Conservation (phyloP, 2,329 filamentous ascomycete genomes). For the Colletotrichum trifolii region DNA sequence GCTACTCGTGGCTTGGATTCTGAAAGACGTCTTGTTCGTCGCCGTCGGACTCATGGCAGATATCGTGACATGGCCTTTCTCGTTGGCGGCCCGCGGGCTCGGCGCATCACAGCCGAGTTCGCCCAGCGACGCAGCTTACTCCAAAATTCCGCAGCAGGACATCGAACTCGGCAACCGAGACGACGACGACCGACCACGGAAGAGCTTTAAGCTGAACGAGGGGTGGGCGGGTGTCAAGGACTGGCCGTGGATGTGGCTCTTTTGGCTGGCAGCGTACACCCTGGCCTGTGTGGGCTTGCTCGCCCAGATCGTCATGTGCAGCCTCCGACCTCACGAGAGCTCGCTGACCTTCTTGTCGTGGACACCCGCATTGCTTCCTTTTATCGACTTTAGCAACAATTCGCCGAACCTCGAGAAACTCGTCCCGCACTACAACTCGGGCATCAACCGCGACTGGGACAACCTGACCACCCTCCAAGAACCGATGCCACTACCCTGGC, state of each 20-base stretch:
- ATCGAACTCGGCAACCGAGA: slow-evolving; percentile 34
- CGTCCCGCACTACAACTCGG: slow-evolving; percentile 37
- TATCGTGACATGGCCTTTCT: slow-evolving; percentile 41
- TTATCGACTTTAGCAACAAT: slow-evolving; percentile 46
- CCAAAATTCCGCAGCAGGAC: slow-evolving; percentile 41
- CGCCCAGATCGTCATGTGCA: slow-evolving; percentile 37
- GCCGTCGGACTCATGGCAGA: slow-evolving; percentile 40
- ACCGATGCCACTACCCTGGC: slow-evolving; percentile 40
- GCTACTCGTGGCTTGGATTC: slow-evolving; percentile 39
- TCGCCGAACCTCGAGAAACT: slow-evolving; percentile 42
- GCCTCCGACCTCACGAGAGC: slow-evolving; percentile 43
- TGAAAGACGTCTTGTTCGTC: slow-evolving; percentile 41
- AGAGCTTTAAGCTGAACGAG: background rate
- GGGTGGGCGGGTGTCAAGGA: slow-evolving; percentile 15
- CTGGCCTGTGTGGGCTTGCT: slow-evolving; percentile 35
- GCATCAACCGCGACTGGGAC: slow-evolving; percentile 43
- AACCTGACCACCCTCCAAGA: slow-evolving; percentile 43
- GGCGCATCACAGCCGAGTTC: background rate
- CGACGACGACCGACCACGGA: slow-evolving; percentile 25
- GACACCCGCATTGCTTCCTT: slow-evolving; percentile 46
- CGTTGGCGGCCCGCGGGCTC: slow-evolving; percentile 21
- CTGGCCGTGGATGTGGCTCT: slow-evolving; percentile 13
- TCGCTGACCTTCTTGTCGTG: slow-evolving; percentile 50
- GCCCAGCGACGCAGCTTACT: slow-evolving; percentile 33
- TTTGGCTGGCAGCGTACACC: slow-evolving; percentile 25